Percentiles rank a stretch among this genome's conserved stretches.
Evolutionary conservation across 441 rosid species (phyloP).

Genomic region (Macaranga tanarius): DNA sequence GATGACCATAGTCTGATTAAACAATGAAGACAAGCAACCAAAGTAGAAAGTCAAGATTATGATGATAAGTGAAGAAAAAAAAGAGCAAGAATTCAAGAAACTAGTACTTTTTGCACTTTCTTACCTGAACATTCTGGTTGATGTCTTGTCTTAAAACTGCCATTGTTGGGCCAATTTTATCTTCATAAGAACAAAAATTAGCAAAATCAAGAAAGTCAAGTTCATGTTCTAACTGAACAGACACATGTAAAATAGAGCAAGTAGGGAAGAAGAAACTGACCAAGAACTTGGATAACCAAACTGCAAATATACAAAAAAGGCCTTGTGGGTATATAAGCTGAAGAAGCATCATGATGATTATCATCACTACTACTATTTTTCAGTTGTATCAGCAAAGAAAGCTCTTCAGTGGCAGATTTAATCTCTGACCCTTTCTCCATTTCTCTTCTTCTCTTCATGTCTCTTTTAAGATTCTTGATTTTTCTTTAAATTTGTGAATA

Average conservation of each 20-base stretch:
- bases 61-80: not conserved
- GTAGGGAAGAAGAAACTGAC: conserved; percentile 31
- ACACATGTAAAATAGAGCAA: not conserved
- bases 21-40: conserved; percentile 1
- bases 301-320: conserved; percentile 64
- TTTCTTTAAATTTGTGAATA: not conserved
- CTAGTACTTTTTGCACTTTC: not conserved
- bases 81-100: too few species aligned
- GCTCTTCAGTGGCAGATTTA: conserved; percentile 76
- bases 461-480: not conserved
- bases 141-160: conserved; percentile 88
- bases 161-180: conserved; percentile 98
- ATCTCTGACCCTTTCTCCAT: conserved; percentile 69
- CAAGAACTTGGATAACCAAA: conserved; percentile 82
- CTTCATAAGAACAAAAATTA: conserved; percentile 43
- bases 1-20: conserved; percentile 16
- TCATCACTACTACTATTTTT: conserved; percentile 30
- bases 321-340: conserved; percentile 51
- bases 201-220: conserved; percentile 20
- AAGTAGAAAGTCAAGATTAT: not conserved
- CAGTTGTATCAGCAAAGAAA: conserved; percentile 45
- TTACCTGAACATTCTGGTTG: conserved; percentile 78
- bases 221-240: not conserved
- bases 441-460: conserved; percentile 77
- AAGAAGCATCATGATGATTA: conserved; percentile 19